These are phyloP conservation scores for Lanmaoa rubissima DNA, from an alignment of 768 basidiomycete genomes.

Conservation along the genomic window DNA sequence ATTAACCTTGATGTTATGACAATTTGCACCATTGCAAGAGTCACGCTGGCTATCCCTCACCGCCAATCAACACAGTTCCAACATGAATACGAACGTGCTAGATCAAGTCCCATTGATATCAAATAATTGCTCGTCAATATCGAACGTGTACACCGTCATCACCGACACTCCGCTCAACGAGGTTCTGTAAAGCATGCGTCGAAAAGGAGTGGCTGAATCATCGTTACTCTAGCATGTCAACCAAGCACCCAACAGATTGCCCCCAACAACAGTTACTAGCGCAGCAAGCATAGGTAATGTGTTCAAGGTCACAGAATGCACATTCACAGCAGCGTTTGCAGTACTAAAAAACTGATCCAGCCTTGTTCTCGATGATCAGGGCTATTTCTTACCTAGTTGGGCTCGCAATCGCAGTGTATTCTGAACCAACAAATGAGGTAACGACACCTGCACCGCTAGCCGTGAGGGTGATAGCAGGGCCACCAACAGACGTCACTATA, in stretches of 20 bases:
- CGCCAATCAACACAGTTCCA: not conserved
- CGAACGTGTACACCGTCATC: not conserved
- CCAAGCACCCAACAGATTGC: slow-evolving; percentile 41
- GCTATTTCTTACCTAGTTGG: slow-evolving; percentile 13
- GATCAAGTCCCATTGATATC: not conserved
- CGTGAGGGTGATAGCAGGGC: slow-evolving; percentile 59
- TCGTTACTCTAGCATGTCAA: slow-evolving; percentile 29
- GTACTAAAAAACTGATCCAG: slow-evolving; percentile 9
- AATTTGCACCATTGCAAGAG: not conserved
- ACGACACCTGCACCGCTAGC: slow-evolving; percentile 36
- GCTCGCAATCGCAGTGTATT: slow-evolving; percentile 45
- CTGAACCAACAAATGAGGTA: slow-evolving; percentile 52
- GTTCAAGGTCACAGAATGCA: slow-evolving; percentile 13
- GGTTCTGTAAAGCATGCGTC: not conserved
- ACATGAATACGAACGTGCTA: not conserved
- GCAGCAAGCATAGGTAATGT: slow-evolving; percentile 29
- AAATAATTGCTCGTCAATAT: not conserved
- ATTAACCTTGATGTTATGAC: not conserved
- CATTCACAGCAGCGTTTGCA: slow-evolving; percentile 15
- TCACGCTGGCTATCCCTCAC: not conserved
- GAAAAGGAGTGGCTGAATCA: not conserved
- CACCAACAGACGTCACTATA: slow-evolving; percentile 57
- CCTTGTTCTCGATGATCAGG: not conserved
- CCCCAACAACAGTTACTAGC: slow-evolving; percentile 30
- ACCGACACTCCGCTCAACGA: not conserved